These are phyloP conservation scores for Aureobasidium sp. DNA, from an alignment of 2,329 filamentous ascomycete species.

Conservation along the genomic window DNA sequence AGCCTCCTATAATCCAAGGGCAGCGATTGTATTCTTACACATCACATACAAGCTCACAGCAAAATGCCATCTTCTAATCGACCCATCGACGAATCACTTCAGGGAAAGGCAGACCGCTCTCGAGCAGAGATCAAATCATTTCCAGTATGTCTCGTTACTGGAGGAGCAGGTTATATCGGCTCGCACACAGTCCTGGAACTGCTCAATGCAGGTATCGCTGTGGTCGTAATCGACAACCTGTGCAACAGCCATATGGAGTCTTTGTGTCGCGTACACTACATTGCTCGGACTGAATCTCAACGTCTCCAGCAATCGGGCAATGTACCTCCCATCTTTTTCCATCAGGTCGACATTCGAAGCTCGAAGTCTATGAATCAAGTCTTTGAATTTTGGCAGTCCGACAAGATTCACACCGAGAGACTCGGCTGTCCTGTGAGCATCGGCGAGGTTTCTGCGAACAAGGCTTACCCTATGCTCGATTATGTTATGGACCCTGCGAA, in stretches of 20 bases:
- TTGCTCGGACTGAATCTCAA: too few species aligned
- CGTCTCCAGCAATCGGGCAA: conserved; percentile 90
- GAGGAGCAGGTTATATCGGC: conserved; percentile 98
- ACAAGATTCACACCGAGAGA: too few species aligned
- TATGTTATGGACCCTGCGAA: too few species aligned
- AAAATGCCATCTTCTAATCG: conserved; percentile 2
- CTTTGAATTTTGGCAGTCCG: too few species aligned
- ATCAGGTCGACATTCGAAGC: conserved; percentile 91
- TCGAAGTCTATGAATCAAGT: conserved; percentile 85
- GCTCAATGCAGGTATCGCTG: conserved; percentile 94
- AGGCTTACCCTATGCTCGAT: too few species aligned
- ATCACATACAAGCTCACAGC: background rate
- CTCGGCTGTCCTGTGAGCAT: conserved; percentile 91
- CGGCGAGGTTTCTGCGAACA: conserved; percentile 95
- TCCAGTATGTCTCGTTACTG: conserved; percentile 17
- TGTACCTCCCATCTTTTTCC: conserved; percentile 83
- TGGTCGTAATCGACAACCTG: conserved; percentile 95
- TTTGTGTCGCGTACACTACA: too few species aligned
- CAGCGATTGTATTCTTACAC: background rate
- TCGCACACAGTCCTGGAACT: conserved; percentile 96
- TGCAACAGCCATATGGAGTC: conserved; percentile 99
- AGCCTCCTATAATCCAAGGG: background rate
- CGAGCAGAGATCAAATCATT: conserved; percentile 17
- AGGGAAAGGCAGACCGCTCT: conserved; percentile 8
- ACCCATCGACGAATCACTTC: background rate